Evolutionary conservation across 2,329 filamentous ascomycete species (phyloP), one percentile per base, ranked within the genome.

Genomic region (Aschersonia sp.): DNA sequence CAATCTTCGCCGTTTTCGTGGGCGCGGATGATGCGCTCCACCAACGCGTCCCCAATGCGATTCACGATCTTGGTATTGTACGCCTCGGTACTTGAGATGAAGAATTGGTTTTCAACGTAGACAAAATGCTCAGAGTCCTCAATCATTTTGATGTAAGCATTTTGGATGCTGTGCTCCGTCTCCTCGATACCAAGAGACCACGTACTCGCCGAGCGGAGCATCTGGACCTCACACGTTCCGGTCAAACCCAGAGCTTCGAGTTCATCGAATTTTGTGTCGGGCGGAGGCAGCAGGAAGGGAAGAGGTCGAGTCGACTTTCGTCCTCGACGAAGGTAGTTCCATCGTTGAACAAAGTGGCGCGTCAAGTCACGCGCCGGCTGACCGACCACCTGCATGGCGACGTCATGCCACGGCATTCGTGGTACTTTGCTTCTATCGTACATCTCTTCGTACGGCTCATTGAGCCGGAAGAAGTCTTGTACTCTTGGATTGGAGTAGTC

Each of bases 81-180:
- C 5, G 89, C 88, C 58, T 92, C 84, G 45, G 86, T 92, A 54
- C 87, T 94, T 37, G 87, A 94, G 62, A 98, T 85, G 69, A 94
- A 98, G 66, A 97, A 98, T 60, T 98, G 92, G 60, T 98, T 98
- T 63, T 98, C 92, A 54, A 97, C 95, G 65, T 98, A 97, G 46
- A 97, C 87, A 58, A 95, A 95, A 62, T 97, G 92, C 44, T 98
- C 87, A 2, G 88, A 95, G 53, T 90, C 84, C 54, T 92, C 83
- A 55, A 98, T 98, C 71, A 94, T 80, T 62, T 94, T 92, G 55
- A 94, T 77, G 59, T 97, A 97, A 4, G 92, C 90, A 53, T 84
- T 92, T 74, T 94, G 89, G 60, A 98, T 97, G 60, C 90, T 97
- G 63, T 89, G 83, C 62, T 98, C 92, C 1, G 83, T 85, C 50